phyloP scores from a whole-genome alignment of 352 stramenopile genomes.

The Phytophthora megakarya region DNA sequence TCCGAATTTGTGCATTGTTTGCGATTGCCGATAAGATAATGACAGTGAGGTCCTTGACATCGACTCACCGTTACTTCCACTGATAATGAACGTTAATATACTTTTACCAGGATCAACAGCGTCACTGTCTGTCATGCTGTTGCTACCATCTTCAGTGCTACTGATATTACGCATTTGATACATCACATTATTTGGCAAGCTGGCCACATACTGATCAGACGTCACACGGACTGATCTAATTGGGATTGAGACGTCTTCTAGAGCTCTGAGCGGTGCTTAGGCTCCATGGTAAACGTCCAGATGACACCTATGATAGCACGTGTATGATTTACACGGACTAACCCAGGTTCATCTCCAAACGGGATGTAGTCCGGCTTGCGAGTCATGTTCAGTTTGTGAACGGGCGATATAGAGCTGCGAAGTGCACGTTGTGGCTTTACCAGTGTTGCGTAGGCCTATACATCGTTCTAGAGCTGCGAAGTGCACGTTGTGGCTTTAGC shows the following conservation, averaged over 20 bases:
- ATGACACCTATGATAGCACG: constrained; percentile 72
- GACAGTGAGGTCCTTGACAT: too few species aligned
- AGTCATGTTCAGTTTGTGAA: constrained; percentile 42
- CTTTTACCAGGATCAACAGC: constrained; percentile 13
- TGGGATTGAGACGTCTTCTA: constrained; percentile 60
- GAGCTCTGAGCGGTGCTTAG: constrained; percentile 58
- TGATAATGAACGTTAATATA: constrained; percentile 19
- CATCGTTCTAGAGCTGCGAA: too few species aligned
- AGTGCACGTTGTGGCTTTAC: constrained; percentile 69
- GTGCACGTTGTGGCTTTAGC: too few species aligned
- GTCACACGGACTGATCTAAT: constrained; percentile 64
- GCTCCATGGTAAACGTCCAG: constrained; percentile 66
- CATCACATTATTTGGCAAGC: constrained; percentile 37
- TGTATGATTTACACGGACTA: constrained; percentile 73
- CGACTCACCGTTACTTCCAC: constrained; percentile 21
- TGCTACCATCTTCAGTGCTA: constrained; percentile 11
- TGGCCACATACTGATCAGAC: constrained; percentile 71
- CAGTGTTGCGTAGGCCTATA: constrained; percentile 72
- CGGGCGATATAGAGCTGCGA: constrained; percentile 70
- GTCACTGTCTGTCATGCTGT: constrained; percentile 15
- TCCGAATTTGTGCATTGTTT: too few species aligned
- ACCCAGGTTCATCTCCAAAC: constrained; percentile 69
- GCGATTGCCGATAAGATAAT: too few species aligned
- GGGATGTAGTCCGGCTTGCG: constrained; percentile 66
- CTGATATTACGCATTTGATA: constrained; percentile 38